Evolutionary conservation across 176 grass and related monocot genomes (phyloP).

Genomic region (Calamus simplicifolius): DNA sequence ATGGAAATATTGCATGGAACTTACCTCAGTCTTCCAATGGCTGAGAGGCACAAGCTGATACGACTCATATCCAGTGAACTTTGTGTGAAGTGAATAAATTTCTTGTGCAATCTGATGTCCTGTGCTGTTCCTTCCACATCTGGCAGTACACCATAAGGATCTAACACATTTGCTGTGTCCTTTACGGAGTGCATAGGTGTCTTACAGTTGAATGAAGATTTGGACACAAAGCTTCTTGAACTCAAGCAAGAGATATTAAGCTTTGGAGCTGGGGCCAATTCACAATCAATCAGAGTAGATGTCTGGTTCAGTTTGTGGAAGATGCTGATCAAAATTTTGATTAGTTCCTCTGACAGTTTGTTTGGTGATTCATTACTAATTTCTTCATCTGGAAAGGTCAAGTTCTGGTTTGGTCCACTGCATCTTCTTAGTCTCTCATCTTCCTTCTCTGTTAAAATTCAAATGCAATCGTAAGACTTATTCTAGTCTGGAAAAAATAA

Average conservation of each 20-base stretch:
- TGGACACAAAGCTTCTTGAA: conserved; percentile 40
- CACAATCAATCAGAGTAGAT: conserved; percentile 7
- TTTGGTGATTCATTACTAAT: conserved; percentile 34
- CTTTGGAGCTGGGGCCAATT: conserved; percentile 26
- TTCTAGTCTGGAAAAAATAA: too few relatives aligned
- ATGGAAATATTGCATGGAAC: neutral
- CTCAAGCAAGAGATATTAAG: conserved; percentile 67
- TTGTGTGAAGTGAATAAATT: conserved; percentile 38
- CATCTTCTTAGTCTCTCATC: conserved; percentile 18
- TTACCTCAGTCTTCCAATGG: conserved; percentile 79
- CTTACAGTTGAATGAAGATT: conserved; percentile 4
- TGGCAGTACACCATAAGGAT: neutral
- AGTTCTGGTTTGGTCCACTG: conserved; percentile 23
- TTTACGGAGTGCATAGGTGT: conserved; percentile 23
- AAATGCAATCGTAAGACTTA: neutral
- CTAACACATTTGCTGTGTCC: conserved; percentile 7
- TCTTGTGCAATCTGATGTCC: conserved; percentile 8
- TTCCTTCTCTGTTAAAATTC: conserved; percentile 28
- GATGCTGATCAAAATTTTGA: conserved; percentile 47
- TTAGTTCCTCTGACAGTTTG: conserved; percentile 68
- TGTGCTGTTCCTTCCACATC: conserved; percentile 4
- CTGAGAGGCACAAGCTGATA: conserved; percentile 29
- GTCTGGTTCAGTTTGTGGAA: conserved; percentile 67
- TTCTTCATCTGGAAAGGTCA: conserved; percentile 12
- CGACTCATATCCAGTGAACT: conserved; percentile 49